A percentile compares a stretch with the other conserved stretches of the same genome.
phyloP scores from a whole-genome alignment of 495 filamentous ascomycete species.

The Hypomontagnella submonticulosa region DNA sequence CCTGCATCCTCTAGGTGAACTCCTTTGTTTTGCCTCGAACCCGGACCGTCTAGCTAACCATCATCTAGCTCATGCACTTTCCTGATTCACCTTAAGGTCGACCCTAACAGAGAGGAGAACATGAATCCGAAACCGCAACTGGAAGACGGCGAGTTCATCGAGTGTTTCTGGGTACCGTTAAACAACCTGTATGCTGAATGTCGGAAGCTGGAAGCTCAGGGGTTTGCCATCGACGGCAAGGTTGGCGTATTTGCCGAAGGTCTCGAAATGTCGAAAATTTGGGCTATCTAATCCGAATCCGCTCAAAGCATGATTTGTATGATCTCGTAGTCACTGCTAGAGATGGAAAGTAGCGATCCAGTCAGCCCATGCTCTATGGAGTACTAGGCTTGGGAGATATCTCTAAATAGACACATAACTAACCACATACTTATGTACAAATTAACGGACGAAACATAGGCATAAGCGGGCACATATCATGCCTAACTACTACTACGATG shows the following conservation, averaged over 20 bases:
- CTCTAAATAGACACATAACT: too few species aligned
- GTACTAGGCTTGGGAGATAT: too few species aligned
- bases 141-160: constrained; percentile 82
- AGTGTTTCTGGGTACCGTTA: constrained; percentile 74
- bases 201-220: constrained; percentile 67
- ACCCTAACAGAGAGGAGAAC: constrained; percentile 65
- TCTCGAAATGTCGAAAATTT: constrained; percentile 72
- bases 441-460: too few species aligned
- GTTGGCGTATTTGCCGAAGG: constrained; percentile 79
- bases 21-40: neutral
- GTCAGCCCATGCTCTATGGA: too few species aligned
- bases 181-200: constrained; percentile 66
- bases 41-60: constrained; percentile 51
- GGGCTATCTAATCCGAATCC: constrained; percentile 33
- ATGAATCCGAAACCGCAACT: constrained; percentile 72
- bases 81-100: constrained; percentile 74
- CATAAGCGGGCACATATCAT: too few species aligned
- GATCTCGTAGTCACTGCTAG: too few species aligned
- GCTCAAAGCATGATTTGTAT: too few species aligned
- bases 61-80: constrained; percentile 75
- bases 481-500: too few species aligned
- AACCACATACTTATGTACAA: too few species aligned
- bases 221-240: constrained; percentile 78
- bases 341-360: too few species aligned
- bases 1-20: constrained; percentile 51